Base-by-base conservation (phyloP, 768 basidiomycete genomes). In the Boletus sensibilis region DNA sequence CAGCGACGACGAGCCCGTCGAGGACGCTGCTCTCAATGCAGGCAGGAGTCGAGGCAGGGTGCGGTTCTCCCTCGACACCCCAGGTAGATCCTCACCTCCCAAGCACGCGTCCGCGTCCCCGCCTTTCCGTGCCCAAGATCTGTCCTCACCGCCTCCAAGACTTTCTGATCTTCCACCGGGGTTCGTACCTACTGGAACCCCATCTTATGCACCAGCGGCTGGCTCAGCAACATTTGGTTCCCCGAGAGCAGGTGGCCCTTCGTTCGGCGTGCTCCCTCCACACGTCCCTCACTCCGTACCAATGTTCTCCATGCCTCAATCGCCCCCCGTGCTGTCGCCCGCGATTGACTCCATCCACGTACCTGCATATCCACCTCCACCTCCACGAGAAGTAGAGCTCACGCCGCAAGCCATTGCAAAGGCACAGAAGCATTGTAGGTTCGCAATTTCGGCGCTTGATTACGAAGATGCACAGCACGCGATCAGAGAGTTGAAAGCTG, bases 391-490 rank as follows among this genome's bases (percentile, higher is more conserved):
- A 18, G 51, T 56, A 21, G 85, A 86, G 33, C 72, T 94, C 44
- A 83, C 88, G 1, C 84, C 89, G 5, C 76, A 75, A 50, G 67
- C 85, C 51, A 80, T 97, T 25, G 78, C 86, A 20, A 84, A 87
- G 59, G 84, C 83, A 14, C 95, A 99, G 78, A 97, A 91, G 68
- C 94, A 95, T 64, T 94, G 94, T 63, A 82, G 83, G 51, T 97
- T 89, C 74, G 96, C 96, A 8, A 92, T 98, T 55, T 93, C 91
- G 31, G 85, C 97, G n/a, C 77, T 99, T 52, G 94, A 98, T 67
- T 98, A 95, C 69, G 96, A 98, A 68, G 96, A 99, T 71, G 78
- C 79, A 11, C 88, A 90, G 60, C 90, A 91, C 64, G 96, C 96
- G 18, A 80, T 82, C 66, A 87, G 82, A 68, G 94, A 99, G 73